phyloP scores from a whole-genome alignment of 768 basidiomycete genomes.

The Psilocybe tampanensis region DNA sequence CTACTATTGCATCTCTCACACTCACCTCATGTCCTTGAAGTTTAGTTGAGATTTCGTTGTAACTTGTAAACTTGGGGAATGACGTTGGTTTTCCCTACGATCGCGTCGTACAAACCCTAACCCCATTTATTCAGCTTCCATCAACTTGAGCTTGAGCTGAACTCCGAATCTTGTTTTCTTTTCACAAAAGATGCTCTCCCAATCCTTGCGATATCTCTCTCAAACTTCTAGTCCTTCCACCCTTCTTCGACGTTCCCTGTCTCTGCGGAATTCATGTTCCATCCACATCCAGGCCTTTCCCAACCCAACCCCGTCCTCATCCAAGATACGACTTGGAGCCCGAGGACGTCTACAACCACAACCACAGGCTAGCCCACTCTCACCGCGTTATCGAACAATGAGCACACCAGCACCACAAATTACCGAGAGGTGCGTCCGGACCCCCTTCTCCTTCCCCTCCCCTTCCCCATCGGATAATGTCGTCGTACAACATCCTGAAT shows the following conservation, averaged over 20 bases:
- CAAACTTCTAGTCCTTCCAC: slow-evolving; percentile 21
- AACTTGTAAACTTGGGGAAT: background rate
- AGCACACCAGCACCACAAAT: slow-evolving; percentile 61
- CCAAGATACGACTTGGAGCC: background rate
- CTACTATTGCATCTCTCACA: too few species aligned
- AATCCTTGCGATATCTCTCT: slow-evolving; percentile 25
- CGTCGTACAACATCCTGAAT: background rate
- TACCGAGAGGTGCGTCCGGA: slow-evolving; percentile 54
- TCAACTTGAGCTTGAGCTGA: background rate
- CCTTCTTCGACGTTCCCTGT: slow-evolving; percentile 11
- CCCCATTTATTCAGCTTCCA: slow-evolving; percentile 20
- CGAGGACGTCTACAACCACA: slow-evolving; percentile 3
- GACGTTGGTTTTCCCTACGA: slow-evolving; percentile 10
- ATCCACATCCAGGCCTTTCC: slow-evolving; percentile 2
- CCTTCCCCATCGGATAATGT: background rate
- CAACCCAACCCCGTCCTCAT: background rate
- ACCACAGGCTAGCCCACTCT: too few species aligned
- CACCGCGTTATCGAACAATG: slow-evolving; percentile 28
- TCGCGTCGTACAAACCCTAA: slow-evolving; percentile 26
- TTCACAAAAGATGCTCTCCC: slow-evolving; percentile 26
- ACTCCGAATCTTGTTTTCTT: background rate
- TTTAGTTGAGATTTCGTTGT: too few species aligned
- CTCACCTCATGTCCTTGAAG: too few species aligned
- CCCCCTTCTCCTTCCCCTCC: too few species aligned
- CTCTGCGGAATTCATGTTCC: background rate